A percentile compares a stretch with the other conserved stretches of the same genome.
phyloP scores from a whole-genome alignment of 805 yeast genomes.

The Candida ulmi region DNA sequence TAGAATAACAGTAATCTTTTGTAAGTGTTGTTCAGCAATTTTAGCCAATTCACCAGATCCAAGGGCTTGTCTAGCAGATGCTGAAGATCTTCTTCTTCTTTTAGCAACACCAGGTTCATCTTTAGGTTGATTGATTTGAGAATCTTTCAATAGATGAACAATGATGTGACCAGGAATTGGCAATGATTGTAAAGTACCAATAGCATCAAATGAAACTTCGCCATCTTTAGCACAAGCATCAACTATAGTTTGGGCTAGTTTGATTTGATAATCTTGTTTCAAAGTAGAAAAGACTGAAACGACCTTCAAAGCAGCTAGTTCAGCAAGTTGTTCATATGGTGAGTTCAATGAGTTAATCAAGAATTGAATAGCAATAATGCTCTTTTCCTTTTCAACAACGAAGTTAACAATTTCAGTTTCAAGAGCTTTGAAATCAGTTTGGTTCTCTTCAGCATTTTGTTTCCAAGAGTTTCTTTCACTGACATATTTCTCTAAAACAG shows the following conservation, averaged over 20 bases:
- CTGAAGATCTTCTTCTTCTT: constrained; percentile 79
- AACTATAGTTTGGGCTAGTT: constrained; percentile 53
- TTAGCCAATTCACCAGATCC: constrained; percentile 61
- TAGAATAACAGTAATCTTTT: constrained; percentile 68
- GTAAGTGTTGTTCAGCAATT: constrained; percentile 74
- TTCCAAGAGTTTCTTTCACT: constrained; percentile 40
- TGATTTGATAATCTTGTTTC: constrained; percentile 51
- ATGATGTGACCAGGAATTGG: constrained; percentile 52
- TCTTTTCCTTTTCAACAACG: constrained; percentile 58
- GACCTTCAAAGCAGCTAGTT: constrained; percentile 45
- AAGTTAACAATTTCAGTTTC: constrained; percentile 55
- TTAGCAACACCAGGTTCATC: constrained; percentile 47
- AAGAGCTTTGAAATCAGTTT: constrained; percentile 45
- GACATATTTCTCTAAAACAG: constrained; percentile 40
- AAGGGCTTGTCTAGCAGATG: constrained; percentile 70
- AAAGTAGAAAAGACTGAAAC: constrained; percentile 51
- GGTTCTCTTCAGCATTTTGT: constrained; percentile 37
- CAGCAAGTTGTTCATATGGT: constrained; percentile 37
- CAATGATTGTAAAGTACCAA: constrained; percentile 48
- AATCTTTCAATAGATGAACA: constrained; percentile 51
- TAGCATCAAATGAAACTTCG: constrained; percentile 43
- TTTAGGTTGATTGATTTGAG: constrained; percentile 45
- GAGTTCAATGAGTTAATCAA: constrained; percentile 48
- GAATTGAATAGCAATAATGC: constrained; percentile 52
- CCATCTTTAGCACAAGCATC: constrained; percentile 43